Base-by-base conservation (phyloP, 1,284 basidiomycete species). In the Moesziomyces parantarcticus region DNA sequence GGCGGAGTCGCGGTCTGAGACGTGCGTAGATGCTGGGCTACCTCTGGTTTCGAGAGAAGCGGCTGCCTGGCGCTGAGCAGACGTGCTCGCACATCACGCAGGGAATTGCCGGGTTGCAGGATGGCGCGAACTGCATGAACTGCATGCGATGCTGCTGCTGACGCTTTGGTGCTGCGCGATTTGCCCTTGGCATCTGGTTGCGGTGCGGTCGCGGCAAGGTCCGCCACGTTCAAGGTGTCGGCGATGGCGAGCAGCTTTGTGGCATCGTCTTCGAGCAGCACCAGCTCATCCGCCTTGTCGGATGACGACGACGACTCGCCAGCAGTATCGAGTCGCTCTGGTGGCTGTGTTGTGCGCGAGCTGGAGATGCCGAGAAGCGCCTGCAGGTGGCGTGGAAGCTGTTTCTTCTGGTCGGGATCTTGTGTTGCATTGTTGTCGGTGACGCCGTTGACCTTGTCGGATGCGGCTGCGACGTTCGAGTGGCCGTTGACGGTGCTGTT, bases 341-440 rank as follows among this genome's bases (percentile, higher is more conserved):
- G 46, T 13, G 18, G 2, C 20, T 40, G 3, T 2, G 50, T 42
- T 16, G 45, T 22, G 57, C 51, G 45, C 18, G 58, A 53, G 25
- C 59, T 22, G 10, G 69, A 44, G 5, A 72, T 16, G 25, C 69
- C 69, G 21, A 72, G 56, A n/a, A 72, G 63, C 16, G 53, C 36
- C 42, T 56, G 58, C 13, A 61, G 47, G 21, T 52, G 43, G 20
- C 53, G 58, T 14, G 69, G 32, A 10, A 72, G 56, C 40, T 62
- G 53, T 29, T 49, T 54, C 29, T 39, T 32, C 7, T 58, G 26
- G 8, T 45, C 22, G 16, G 52, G 22, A 25, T 23, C n/a, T 13
- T 26, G 22, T 20, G 29, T 2, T 18, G 20, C 45, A 5, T 34
- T 52, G 20, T 53, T 46, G 1, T 43, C 29, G 20, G 23, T 34